Evolutionary conservation across 768 basidiomycete genomes (phyloP).

Genomic region (Trametes sanguinea): DNA sequence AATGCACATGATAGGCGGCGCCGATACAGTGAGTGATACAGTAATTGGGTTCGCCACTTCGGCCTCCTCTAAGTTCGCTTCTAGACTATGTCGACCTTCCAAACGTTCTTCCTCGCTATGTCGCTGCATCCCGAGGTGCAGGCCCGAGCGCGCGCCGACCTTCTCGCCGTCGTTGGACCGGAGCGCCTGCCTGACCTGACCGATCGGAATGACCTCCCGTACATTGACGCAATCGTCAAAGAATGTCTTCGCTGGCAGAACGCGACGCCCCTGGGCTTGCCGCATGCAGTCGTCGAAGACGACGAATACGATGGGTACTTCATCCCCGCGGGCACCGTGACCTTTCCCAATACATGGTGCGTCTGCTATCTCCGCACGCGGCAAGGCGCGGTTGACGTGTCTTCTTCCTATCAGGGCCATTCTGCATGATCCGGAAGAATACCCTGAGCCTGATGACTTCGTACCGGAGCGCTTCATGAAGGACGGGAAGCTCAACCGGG

Average conservation of each 20-base stretch:
- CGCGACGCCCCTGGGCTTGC: slow-evolving; percentile 27
- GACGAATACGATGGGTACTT: slow-evolving; percentile 25
- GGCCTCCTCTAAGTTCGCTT: too few species aligned
- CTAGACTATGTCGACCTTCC: slow-evolving; percentile 28
- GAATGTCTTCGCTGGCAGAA: slow-evolving; percentile 37
- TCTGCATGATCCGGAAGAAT: slow-evolving; percentile 28
- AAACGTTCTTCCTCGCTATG: slow-evolving; percentile 32
- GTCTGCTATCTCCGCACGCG: not conserved
- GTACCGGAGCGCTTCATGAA: slow-evolving; percentile 31
- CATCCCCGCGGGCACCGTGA: slow-evolving; percentile 22
- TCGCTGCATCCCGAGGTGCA: slow-evolving; percentile 30
- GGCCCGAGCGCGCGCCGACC: slow-evolving; percentile 31
- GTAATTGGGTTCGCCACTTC: not conserved
- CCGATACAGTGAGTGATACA: slow-evolving; percentile 23
- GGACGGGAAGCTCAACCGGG: slow-evolving; percentile 18
- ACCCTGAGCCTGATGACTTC: slow-evolving; percentile 30
- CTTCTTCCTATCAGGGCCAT: slow-evolving; percentile 26
- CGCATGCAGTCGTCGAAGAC: slow-evolving; percentile 15
- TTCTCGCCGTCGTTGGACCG: slow-evolving; percentile 29
- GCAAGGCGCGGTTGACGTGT: too few species aligned
- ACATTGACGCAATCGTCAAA: slow-evolving; percentile 33
- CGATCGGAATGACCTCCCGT: slow-evolving; percentile 29
- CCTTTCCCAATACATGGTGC: slow-evolving; percentile 20
- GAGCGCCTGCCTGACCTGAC: slow-evolving; percentile 28
- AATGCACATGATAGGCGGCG: slow-evolving; percentile 17